These are phyloP conservation scores for Botryobasidium botryosum DNA, from an alignment of 768 basidiomycete species.

Conservation along the genomic window DNA sequence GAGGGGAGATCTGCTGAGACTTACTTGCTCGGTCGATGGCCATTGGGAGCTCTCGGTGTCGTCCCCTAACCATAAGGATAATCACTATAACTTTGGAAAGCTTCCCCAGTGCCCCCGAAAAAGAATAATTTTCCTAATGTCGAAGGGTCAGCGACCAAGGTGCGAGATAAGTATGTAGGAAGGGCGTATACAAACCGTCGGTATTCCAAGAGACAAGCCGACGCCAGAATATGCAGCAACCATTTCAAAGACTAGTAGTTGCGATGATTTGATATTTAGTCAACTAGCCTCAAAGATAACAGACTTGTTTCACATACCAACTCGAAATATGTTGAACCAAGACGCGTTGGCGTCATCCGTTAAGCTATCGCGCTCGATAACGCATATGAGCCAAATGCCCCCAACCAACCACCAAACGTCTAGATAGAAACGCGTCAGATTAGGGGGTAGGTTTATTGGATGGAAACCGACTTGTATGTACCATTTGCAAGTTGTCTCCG, in stretches of 20 bases:
- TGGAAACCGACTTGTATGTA: conserved; percentile 15
- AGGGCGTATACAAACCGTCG: conserved; percentile 33
- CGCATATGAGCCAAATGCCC: conserved; percentile 55
- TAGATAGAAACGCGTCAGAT: conserved; percentile 17
- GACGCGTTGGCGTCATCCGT: conserved; percentile 31
- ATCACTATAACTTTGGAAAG: conserved; percentile 78
- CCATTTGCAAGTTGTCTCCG: conserved; percentile 83
- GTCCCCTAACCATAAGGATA: conserved; percentile 82
- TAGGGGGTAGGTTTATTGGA: not conserved
- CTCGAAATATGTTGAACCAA: conserved; percentile 77
- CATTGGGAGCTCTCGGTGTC: conserved; percentile 75
- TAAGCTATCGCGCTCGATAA: conserved; percentile 32
- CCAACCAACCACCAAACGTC: conserved; percentile 94
- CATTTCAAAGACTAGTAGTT: conserved; percentile 55
- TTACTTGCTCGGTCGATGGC: conserved; percentile 60
- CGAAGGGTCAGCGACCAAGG: not conserved
- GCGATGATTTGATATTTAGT: too few species aligned
- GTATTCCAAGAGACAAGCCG: conserved; percentile 78
- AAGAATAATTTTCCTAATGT: conserved; percentile 57
- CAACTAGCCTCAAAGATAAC: too few species aligned
- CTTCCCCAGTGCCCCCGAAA: conserved; percentile 59
- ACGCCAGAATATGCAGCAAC: conserved; percentile 83
- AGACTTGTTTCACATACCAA: conserved; percentile 33
- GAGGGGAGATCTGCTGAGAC: not conserved
- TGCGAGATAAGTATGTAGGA: not conserved